Conservation (phyloP, 2,329 filamentous ascomycete genomes). For the Penicillium olsonii region DNA sequence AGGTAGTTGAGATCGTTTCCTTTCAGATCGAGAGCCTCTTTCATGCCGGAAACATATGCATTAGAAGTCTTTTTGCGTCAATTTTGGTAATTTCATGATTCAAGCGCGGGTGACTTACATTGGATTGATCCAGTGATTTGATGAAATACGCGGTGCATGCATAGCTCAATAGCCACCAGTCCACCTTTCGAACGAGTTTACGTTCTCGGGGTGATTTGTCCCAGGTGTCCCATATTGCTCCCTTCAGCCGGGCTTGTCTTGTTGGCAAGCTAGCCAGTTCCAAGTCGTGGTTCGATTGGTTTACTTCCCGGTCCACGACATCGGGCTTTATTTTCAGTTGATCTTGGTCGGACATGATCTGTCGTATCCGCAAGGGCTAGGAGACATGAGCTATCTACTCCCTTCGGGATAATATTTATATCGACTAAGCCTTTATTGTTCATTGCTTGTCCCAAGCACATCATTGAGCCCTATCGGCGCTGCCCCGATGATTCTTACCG, state of each 20-base stretch:
- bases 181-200: slow-evolving; percentile 35
- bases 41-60: slow-evolving; percentile 43
- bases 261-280: not conserved
- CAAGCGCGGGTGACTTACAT: no score
- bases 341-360: not conserved
- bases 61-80: slow-evolving; percentile 2
- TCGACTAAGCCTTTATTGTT: not conserved
- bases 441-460: not conserved
- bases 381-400: not conserved
- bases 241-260: not conserved
- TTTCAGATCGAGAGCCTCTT: slow-evolving; percentile 41
- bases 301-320: not conserved
- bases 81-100: no score
- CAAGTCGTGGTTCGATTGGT: not conserved
- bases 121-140: slow-evolving; percentile 19
- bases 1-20: slow-evolving; percentile 46
- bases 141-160: slow-evolving; percentile 43
- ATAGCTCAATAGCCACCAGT: slow-evolving; percentile 41
- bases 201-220: slow-evolving; percentile 15
- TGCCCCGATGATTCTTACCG: not conserved
- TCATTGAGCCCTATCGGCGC: not conserved
- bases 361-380: no score
- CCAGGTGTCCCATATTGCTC: slow-evolving; percentile 3
- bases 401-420: not conserved
- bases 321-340: not conserved